A percentile compares a stretch with the other conserved stretches of the same genome.
Evolutionary conservation across 352 stramenopile species (phyloP).

Genomic region (Phytopythium aichiense): DNA sequence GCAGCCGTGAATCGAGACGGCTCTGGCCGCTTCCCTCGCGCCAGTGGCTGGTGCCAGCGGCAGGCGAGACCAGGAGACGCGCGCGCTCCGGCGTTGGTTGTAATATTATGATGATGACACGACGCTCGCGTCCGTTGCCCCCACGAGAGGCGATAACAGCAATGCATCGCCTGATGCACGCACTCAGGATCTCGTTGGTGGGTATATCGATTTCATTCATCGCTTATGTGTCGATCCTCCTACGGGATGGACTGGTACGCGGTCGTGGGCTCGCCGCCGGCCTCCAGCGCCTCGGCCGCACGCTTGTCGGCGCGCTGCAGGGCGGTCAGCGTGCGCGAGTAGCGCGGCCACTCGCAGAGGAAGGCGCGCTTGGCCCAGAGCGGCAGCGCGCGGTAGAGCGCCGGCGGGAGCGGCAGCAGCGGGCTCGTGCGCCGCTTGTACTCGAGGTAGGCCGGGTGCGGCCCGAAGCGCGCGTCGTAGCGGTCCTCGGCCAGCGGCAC

Average conservation of each 20-base stretch:
- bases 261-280: constrained; percentile 8
- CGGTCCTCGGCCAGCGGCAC: constrained; percentile 61
- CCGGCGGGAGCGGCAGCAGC: constrained; percentile 45
- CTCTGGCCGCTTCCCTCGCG: no score
- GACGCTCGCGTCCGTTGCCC: neutral
- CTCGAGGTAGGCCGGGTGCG: constrained; percentile 46
- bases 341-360: constrained; percentile 48
- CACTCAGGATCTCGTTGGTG: no score
- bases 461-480: constrained; percentile 59
- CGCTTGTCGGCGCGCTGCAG: constrained; percentile 8
- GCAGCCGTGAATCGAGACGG: neutral
- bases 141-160: neutral
- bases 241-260: constrained; percentile 31
- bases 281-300: neutral
- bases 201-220: no score
- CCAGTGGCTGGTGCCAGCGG: no score
- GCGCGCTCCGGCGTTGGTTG: neutral
- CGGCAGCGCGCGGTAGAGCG: constrained; percentile 34
- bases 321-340: constrained; percentile 42
- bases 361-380: constrained; percentile 37
- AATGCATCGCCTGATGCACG: no score
- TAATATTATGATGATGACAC: constrained; percentile 6
- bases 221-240: no score
- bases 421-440: constrained; percentile 65
- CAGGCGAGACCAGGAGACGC: neutral